Evolutionary conservation across 2,329 filamentous ascomycete species (phyloP).

Genomic region (Cucurbitaria berberidis): DNA sequence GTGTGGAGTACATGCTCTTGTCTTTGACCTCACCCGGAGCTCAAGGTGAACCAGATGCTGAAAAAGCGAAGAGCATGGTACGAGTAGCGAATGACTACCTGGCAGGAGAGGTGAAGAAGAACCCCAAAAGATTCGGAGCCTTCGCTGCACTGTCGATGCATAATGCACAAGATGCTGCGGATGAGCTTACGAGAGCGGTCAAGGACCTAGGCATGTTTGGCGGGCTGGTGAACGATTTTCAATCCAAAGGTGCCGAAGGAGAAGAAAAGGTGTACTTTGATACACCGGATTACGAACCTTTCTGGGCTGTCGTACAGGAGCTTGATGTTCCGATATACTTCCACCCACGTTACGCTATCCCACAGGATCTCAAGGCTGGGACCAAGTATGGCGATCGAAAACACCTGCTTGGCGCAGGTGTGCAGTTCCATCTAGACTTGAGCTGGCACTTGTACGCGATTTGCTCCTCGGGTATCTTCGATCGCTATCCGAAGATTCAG

Average conservation of each 20-base stretch:
- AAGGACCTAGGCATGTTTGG: slow-evolving; percentile 64
- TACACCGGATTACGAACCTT: slow-evolving; percentile 37
- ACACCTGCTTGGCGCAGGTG: slow-evolving; percentile 38
- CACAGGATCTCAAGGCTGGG: slow-evolving; percentile 29
- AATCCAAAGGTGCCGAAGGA: slow-evolving; percentile 36
- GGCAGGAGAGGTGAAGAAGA: slow-evolving; percentile 33
- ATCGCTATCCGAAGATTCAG: slow-evolving; percentile 51
- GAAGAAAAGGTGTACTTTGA: slow-evolving; percentile 44
- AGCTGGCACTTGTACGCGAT: slow-evolving; percentile 56
- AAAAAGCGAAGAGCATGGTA: slow-evolving; percentile 33
- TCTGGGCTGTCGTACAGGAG: slow-evolving; percentile 42
- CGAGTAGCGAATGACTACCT: slow-evolving; percentile 37
- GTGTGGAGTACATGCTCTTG: slow-evolving; percentile 40
- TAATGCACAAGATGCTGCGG: slow-evolving; percentile 38
- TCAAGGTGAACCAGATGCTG: slow-evolving; percentile 32
- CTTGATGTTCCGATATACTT: slow-evolving; percentile 45
- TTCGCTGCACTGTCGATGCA: slow-evolving; percentile 41
- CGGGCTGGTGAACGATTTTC: slow-evolving; percentile 57
- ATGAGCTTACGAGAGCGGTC: slow-evolving; percentile 38
- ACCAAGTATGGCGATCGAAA: slow-evolving; percentile 39
- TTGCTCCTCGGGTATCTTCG: slow-evolving; percentile 53
- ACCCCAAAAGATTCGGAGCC: slow-evolving; percentile 32
- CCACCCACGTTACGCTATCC: slow-evolving; percentile 41
- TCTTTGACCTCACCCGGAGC: slow-evolving; percentile 37
- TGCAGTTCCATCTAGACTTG: slow-evolving; percentile 52